Conservation (phyloP, 2,329 filamentous ascomycete species). For the Pyrenophora tritici-repentis region DNA sequence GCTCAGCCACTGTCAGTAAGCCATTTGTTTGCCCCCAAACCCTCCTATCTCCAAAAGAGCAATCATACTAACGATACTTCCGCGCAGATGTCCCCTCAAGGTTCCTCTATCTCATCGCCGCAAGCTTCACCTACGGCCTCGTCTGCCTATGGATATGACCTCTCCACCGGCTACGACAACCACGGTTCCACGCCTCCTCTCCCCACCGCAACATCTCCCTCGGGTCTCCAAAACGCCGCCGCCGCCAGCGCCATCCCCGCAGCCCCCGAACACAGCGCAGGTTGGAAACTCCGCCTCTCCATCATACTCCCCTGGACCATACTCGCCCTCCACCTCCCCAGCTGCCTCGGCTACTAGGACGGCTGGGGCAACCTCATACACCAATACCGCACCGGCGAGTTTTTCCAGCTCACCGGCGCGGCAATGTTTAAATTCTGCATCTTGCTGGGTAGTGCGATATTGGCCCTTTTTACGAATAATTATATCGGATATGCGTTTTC, state of each 20-base stretch:
- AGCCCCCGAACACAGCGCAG: constrained; percentile 8
- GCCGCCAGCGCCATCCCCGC: constrained; percentile 9
- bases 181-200: constrained; percentile 46
- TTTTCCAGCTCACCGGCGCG: neutral
- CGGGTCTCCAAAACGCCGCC: constrained; percentile 16
- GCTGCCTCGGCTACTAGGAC: constrained; percentile 7
- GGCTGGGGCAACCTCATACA: neutral
- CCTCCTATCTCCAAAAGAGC: neutral
- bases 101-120: constrained; percentile 58
- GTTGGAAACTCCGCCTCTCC: constrained; percentile 3
- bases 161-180: constrained; percentile 54
- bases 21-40: constrained; percentile 27
- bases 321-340: constrained; percentile 7
- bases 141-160: constrained; percentile 35
- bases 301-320: constrained; percentile 9
- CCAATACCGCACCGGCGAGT: neutral
- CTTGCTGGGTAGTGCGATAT: constrained; percentile 4
- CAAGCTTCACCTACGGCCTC: constrained; percentile 44
- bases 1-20: constrained; percentile 70
- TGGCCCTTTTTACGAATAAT: constrained; percentile 3
- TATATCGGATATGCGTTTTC: constrained; percentile 19
- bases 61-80: constrained; percentile 19
- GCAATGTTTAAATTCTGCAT: neutral
- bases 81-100: constrained; percentile 56
- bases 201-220: neutral